Base-by-base conservation (phyloP, 2,329 filamentous ascomycete species). In the Penicillium sp. region DNA sequence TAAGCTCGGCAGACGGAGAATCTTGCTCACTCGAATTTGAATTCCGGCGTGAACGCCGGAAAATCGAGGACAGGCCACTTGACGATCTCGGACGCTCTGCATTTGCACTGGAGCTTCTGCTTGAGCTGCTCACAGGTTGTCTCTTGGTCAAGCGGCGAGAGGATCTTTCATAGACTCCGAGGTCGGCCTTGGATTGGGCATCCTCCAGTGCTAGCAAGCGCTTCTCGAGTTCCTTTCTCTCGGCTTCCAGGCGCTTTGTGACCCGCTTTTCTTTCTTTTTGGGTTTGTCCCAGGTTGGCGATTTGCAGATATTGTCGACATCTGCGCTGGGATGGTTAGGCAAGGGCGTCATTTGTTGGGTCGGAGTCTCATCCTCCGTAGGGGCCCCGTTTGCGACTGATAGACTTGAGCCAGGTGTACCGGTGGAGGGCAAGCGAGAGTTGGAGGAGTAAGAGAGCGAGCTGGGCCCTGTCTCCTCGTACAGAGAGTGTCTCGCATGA, bases 131-230 rank as follows among this genome's bases (percentile, higher is more conserved):
- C 4, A 69, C 44, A 1, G 72, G 71, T 43, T 72, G 70, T 55
- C 73, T 75, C 55, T 75, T 75, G 16, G 67, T 69, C 16, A 75
- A 61, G 33, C 72, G 71, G 2, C 69, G 70, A 33, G 70, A 59
- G 16, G 61, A 60, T 40, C 66, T 64, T 44, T 65, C 68, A 43
- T 57, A 21, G 46, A 45, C 45, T 58, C 62, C 53, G 51, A 57
- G 29, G 46, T 62, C 43, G 45, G 52, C 52, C 64, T 63, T 46
- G 47, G 61, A 25, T 36, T 67, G 65, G 19, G 58, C 53, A 33
- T 63, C 62, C 45, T 67, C 65, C 3, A 67, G 58, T 10, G 61
- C 43, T 19, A 57, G 57, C 27, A 66, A 55, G 9, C 65, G 62
- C 38, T 71, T 63, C 58, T 72, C 70, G 7, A 72, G 59, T 33